Evolutionary conservation across 106 monocot species (phyloP).

Genomic region (Dactylorhiza incarnata): DNA sequence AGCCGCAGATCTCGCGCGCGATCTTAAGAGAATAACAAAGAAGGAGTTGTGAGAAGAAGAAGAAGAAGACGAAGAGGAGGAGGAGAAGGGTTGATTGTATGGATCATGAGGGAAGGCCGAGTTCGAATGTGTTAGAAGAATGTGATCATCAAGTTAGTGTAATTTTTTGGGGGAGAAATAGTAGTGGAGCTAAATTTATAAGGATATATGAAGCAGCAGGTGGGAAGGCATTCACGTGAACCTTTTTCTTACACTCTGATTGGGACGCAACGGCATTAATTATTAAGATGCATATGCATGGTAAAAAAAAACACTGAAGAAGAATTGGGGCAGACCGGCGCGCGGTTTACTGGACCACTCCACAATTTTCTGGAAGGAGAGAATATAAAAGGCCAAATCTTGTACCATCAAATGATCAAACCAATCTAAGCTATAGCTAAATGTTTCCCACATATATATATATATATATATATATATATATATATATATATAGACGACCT

Average conservation of each 20-base stretch:
- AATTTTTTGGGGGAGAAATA: not conserved
- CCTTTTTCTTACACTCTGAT: not conserved
- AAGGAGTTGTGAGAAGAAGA: too few species aligned
- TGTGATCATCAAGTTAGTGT: too few species aligned
- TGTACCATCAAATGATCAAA: too few species aligned
- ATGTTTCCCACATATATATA: too few species aligned
- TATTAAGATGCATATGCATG: not conserved
- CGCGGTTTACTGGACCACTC: not conserved
- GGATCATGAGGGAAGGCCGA: not conserved
- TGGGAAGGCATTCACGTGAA: not conserved
- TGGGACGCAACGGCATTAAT: not conserved
- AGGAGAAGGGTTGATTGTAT: not conserved
- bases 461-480: too few species aligned
- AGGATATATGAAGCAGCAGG: not conserved
- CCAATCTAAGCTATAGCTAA: too few species aligned
- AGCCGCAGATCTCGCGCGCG: not conserved
- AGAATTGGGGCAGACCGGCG: too few species aligned
- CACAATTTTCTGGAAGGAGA: not conserved
- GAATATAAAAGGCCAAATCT: too few species aligned
- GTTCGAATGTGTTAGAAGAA: too few species aligned
- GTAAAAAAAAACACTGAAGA: not conserved
- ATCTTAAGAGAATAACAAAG: too few species aligned
- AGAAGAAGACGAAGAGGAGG: not conserved
- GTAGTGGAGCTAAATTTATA: not conserved
- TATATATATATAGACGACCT: too few species aligned